These are phyloP conservation scores for Kwoniella sp. DNA, from an alignment of 768 basidiomycete species.

Conservation along the genomic window DNA sequence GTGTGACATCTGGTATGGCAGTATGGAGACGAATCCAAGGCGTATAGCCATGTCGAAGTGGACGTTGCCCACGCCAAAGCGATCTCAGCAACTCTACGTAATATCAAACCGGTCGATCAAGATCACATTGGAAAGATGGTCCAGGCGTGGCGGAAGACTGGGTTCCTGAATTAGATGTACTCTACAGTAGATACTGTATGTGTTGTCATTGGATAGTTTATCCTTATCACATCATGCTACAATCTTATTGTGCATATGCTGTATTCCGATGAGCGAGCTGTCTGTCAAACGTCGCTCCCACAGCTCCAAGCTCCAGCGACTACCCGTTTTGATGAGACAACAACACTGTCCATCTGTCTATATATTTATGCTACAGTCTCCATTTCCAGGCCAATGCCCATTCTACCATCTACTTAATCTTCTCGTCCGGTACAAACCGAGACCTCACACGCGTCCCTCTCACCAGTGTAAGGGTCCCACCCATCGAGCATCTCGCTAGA, in stretches of 20 bases:
- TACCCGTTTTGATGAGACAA: too few species aligned
- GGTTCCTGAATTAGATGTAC: constrained; percentile 46
- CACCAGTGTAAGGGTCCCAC: constrained; percentile 54
- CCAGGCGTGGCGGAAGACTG: constrained; percentile 56
- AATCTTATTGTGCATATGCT: too few species aligned
- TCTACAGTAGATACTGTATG: too few species aligned
- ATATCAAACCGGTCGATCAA: constrained; percentile 45
- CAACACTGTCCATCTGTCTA: background rate
- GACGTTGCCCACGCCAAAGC: constrained; percentile 52
- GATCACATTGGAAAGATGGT: constrained; percentile 59
- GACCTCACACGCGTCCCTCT: constrained; percentile 53
- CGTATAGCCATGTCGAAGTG: constrained; percentile 37
- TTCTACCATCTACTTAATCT: too few species aligned
- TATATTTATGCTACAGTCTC: background rate
- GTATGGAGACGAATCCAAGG: constrained; percentile 42
- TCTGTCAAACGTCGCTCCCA: too few species aligned
- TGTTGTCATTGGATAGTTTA: too few species aligned
- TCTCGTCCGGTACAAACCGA: constrained; percentile 45
- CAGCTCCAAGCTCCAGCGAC: too few species aligned
- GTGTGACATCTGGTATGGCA: constrained; percentile 11
- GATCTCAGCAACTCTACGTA: constrained; percentile 49
- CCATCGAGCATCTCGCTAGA: constrained; percentile 49
- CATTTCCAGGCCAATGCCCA: too few species aligned
- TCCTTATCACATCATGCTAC: too few species aligned
- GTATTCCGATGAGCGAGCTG: too few species aligned